Evolutionary conservation across 495 filamentous ascomycete species (phyloP), one percentile per base, ranked within the genome.

Genomic region (Mytilinidion resinicola): DNA sequence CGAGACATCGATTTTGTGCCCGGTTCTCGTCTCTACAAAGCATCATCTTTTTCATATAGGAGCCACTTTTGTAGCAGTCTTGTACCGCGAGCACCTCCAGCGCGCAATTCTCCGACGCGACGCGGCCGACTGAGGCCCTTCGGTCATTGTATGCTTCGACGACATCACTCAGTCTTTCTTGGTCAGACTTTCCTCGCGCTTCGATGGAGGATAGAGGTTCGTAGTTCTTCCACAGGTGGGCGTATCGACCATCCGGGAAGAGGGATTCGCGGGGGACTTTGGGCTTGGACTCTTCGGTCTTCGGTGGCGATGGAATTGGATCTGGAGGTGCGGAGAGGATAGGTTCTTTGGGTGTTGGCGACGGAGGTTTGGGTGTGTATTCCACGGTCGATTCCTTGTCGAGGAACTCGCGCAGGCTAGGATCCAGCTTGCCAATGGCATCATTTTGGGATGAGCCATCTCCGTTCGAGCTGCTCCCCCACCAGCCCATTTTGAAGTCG

Each of bases 71-170:
- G 74, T 89, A 95, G 75, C 93, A 98, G 3, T 83, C 75, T 50
- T 79, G 79, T 73, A 91, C 80, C 21, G 79, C 83, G 63, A 84
- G 73, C 71, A 96, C 87, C 72, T 96, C 90, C 53, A 89, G 61
- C 0, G 90, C 86, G 75, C 93, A 98, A 70, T 96, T 98, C 75
- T 97, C 95, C 62, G 95, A 75, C 12, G 93, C 93, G 8, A 88
- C 89, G 17, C 81, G 78, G 17, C 88, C 87, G 53, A 97, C 89
- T 53, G 80, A 77, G 17, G 80, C 81, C 64, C 85, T 87, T 57
- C 90, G 87, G 67, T 88, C 81, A 72, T 95, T 95, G 78, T 85
- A 91, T 20, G 80, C 82, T 51, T 91, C 88, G 30, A 96, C 77
- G 56, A 96, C 82, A 67, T 89, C 85, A 52, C 74, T 70, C 41